Evolutionary conservation across 257 asterid genomes (phyloP).

Genomic region (Penstemon davidsonii): DNA sequence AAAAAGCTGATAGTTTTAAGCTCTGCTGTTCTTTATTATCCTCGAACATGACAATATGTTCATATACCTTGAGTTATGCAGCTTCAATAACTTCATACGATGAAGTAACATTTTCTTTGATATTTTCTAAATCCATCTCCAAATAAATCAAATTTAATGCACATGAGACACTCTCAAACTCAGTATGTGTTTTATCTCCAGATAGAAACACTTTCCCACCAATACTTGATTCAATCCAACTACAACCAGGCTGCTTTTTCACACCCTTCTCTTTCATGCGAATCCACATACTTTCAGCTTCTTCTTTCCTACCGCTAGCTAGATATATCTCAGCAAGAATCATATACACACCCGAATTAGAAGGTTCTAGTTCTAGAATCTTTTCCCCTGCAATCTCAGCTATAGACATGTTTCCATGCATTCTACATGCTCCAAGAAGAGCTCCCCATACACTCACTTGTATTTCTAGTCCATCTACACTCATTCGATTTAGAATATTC

Average conservation of each 20-base stretch:
- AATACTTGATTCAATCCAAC: constrained; percentile 62
- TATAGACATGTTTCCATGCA: constrained; percentile 47
- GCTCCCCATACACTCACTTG: constrained; percentile 71
- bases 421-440: constrained; percentile 61
- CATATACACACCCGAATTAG: constrained; percentile 59
- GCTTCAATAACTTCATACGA: constrained; percentile 15
- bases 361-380: constrained; percentile 56
- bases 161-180: constrained; percentile 39
- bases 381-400: constrained; percentile 61
- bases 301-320: constrained; percentile 51
- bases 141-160: constrained; percentile 41
- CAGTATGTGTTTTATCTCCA: constrained; percentile 53
- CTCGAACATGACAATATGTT: no score
- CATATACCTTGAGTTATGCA: no score
- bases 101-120: constrained; percentile 3
- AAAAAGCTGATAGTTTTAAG: no score
- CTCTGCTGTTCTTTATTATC: no score
- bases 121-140: constrained; percentile 37
- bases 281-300: constrained; percentile 47
- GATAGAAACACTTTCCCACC: constrained; percentile 60
- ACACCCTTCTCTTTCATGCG: constrained; percentile 62
- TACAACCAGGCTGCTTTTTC: constrained; percentile 72
- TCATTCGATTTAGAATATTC: constrained; percentile 44
- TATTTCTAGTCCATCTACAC: constrained; percentile 39
- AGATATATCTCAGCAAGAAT: constrained; percentile 59